Conservation (phyloP, 2,329 filamentous ascomycete genomes). For the Aspergillus neotritici region DNA sequence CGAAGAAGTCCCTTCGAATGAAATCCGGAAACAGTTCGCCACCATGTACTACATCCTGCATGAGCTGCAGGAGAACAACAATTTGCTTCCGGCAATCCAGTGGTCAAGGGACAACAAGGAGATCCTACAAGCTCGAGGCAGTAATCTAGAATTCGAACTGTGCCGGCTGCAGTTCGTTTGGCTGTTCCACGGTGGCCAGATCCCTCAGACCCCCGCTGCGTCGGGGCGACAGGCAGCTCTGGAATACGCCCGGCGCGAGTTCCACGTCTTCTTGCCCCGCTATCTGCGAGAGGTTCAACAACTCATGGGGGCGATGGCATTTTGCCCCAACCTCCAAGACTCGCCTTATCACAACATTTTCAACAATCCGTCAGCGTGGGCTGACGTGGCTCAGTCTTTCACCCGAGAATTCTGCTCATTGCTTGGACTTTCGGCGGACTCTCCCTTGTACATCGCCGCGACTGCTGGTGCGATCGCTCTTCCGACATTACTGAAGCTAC, state of each 20-base stretch:
- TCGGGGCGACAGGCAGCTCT: slow-evolving; percentile 52
- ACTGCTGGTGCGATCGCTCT: slow-evolving; percentile 90
- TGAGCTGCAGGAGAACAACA: slow-evolving; percentile 63
- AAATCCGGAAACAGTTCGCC: slow-evolving; percentile 73
- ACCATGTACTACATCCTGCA: slow-evolving; percentile 88
- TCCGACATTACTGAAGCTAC: slow-evolving; percentile 81
- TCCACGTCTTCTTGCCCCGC: slow-evolving; percentile 65
- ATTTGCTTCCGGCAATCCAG: slow-evolving; percentile 75
- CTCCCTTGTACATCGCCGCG: slow-evolving; percentile 84
- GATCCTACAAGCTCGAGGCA: slow-evolving; percentile 72
- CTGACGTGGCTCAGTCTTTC: slow-evolving; percentile 79
- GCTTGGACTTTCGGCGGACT: slow-evolving; percentile 82
- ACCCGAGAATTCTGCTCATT: slow-evolving; percentile 92
- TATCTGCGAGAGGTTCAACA: slow-evolving; percentile 76
- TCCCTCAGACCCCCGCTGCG: slow-evolving; percentile 42
- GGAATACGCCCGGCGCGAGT: slow-evolving; percentile 68
- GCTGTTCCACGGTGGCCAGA: slow-evolving; percentile 67
- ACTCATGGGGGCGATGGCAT: slow-evolving; percentile 75
- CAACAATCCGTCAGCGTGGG: slow-evolving; percentile 68
- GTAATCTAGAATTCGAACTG: slow-evolving; percentile 92
- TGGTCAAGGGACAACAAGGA: slow-evolving; percentile 72
- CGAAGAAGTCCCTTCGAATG: slow-evolving; percentile 56
- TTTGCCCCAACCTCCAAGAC: slow-evolving; percentile 62
- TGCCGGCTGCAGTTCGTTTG: slow-evolving; percentile 84
- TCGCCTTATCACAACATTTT: slow-evolving; percentile 81